Evolutionary conservation across 441 rosid species (phyloP).

Genomic region (Eruca vesicaria): DNA sequence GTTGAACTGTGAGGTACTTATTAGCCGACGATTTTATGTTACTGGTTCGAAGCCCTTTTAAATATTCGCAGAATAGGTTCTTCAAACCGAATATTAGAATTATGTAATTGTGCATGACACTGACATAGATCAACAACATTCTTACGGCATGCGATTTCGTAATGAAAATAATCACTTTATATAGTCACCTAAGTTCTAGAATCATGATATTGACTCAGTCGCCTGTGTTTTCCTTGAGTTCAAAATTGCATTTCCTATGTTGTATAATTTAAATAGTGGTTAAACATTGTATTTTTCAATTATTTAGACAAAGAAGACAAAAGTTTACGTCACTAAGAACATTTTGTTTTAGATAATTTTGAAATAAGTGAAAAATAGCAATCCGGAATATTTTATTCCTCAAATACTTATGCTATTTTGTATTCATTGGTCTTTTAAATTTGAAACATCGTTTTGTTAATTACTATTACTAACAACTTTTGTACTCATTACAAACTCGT

Average conservation of each 20-base stretch:
- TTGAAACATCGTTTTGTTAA: not conserved
- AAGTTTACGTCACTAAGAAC: slow-evolving; percentile 8
- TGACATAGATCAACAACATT: slow-evolving; percentile 29
- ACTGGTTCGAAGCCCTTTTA: not conserved
- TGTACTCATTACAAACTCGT: not conserved
- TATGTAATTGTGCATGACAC: slow-evolving; percentile 27
- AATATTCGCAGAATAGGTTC: slow-evolving; percentile 18
- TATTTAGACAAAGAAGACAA: slow-evolving; percentile 13
- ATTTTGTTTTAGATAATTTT: not conserved
- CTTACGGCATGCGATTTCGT: slow-evolving; percentile 28
- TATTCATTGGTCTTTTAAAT: not conserved
- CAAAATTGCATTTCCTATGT: not conserved
- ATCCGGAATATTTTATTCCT: not conserved
- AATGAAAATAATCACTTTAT: not conserved
- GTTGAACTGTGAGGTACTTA: not conserved
- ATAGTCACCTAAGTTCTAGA: not conserved
- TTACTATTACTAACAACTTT: not conserved
- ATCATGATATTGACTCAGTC: not conserved
- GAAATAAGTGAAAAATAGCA: not conserved
- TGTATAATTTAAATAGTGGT: not conserved
- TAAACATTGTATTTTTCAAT: not conserved
- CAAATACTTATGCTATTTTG: not conserved
- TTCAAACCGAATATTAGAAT: not conserved
- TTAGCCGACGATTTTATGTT: slow-evolving; percentile 18
- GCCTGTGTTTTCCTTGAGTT: not conserved